A percentile compares a stretch with the other conserved stretches of the same genome.
These are phyloP conservation scores for Neobulgaria alba DNA, from an alignment of 2,329 filamentous ascomycete genomes.

Conservation along the genomic window DNA sequence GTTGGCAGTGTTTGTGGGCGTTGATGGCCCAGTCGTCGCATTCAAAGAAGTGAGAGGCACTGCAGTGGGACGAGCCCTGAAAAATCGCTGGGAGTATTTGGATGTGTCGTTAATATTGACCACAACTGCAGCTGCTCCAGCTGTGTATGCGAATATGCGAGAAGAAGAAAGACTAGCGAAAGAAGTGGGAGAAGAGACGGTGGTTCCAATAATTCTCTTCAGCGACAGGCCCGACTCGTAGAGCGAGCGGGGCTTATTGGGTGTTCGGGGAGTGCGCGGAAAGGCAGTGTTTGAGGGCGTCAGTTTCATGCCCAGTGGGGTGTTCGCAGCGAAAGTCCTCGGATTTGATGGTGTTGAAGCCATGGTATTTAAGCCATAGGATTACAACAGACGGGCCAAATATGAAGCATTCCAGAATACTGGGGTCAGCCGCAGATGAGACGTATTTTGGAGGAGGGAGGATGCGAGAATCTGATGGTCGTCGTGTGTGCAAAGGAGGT, in stretches of 20 bases:
- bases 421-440: conserved; percentile 3
- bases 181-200: conserved; percentile 72
- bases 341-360: conserved; percentile 28
- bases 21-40: conserved; percentile 44
- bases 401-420: neutral
- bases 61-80: conserved; percentile 73
- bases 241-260: conserved; percentile 37
- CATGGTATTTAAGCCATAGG: conserved; percentile 27
- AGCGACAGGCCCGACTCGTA: conserved; percentile 59
- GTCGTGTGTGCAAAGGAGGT: conserved; percentile 4
- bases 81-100: conserved; percentile 72
- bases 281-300: conserved; percentile 74
- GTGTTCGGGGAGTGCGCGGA: conserved; percentile 54
- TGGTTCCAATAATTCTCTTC: conserved; percentile 83
- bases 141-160: conserved; percentile 75
- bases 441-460: conserved; percentile 5
- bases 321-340: conserved; percentile 26
- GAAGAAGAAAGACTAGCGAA: conserved; percentile 72
- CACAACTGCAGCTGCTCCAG: conserved; percentile 87
- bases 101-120: conserved; percentile 65
- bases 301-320: conserved; percentile 42
- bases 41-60: conserved; percentile 50
- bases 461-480: conserved; percentile 9
- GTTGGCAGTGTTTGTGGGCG: conserved; percentile 49
- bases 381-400: conserved; percentile 10